Evolutionary conservation across 2,329 filamentous ascomycete genomes (phyloP).

Genomic region (Diaporthe aspalathi): DNA sequence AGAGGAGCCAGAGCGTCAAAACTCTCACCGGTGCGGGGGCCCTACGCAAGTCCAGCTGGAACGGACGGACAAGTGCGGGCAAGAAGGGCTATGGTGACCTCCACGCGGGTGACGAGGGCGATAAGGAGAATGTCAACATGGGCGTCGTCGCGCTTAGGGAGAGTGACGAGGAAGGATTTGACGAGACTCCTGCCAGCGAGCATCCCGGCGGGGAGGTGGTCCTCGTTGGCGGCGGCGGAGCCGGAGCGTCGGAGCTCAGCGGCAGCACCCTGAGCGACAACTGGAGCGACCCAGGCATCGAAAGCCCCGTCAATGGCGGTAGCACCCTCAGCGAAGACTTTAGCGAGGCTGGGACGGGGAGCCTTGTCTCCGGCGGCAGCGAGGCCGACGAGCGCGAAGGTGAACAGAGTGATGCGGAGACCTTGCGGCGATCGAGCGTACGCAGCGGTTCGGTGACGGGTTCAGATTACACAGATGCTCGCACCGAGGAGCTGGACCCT

Average conservation of each 20-base stretch:
- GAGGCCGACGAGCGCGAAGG: constrained; percentile 39
- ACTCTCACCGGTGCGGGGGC: constrained; percentile 62
- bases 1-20: constrained; percentile 83
- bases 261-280: constrained; percentile 26
- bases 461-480: constrained; percentile 33
- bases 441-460: constrained; percentile 29
- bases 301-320: constrained; percentile 23
- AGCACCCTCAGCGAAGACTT: constrained; percentile 33
- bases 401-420: constrained; percentile 62
- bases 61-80: constrained; percentile 52
- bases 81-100: constrained; percentile 64
- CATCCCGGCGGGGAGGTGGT: constrained; percentile 41
- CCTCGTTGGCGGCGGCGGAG: constrained; percentile 34
- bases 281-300: constrained; percentile 22
- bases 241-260: constrained; percentile 22
- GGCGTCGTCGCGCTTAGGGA: constrained; percentile 55
- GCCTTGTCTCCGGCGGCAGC: constrained; percentile 20
- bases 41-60: constrained; percentile 78
- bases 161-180: constrained; percentile 67
- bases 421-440: constrained; percentile 58
- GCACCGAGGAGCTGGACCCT: constrained; percentile 40
- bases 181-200: constrained; percentile 43
- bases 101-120: constrained; percentile 72
- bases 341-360: constrained; percentile 23
- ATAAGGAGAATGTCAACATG: constrained; percentile 53